These are phyloP conservation scores for Oryza meridionalis DNA, from an alignment of 176 grass and related monocot species.

Conservation along the genomic window DNA sequence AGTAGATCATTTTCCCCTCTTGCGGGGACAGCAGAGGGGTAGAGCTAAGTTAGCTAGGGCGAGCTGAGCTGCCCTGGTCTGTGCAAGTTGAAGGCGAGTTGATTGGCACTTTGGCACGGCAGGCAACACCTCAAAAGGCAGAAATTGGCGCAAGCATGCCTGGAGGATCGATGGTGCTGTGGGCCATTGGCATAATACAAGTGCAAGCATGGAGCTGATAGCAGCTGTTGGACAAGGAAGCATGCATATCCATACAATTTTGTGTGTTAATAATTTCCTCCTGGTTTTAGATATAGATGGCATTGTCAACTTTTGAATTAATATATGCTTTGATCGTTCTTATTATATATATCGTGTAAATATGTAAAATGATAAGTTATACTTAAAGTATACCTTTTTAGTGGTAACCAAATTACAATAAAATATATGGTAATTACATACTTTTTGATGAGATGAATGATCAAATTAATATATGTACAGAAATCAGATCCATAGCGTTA, in stretches of 20 bases:
- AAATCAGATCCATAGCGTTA: too few relatives aligned
- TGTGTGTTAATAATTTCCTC: not conserved
- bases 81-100: constrained; percentile 33
- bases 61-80: not conserved
- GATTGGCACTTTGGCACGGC: constrained; percentile 40
- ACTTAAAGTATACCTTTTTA: too few relatives aligned
- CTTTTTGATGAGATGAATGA: too few relatives aligned
- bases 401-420: too few relatives aligned
- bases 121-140: constrained; percentile 45
- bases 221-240: not conserved
- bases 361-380: too few relatives aligned
- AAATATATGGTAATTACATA: too few relatives aligned
- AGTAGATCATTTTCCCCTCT: not conserved
- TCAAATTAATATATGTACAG: too few relatives aligned
- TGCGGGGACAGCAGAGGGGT: not conserved
- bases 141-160: constrained; percentile 37
- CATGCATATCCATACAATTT: not conserved
- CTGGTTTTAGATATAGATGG: too few relatives aligned
- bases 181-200: constrained; percentile 19
- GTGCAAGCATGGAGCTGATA: not conserved
- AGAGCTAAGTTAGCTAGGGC: not conserved
- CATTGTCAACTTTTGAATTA: too few relatives aligned
- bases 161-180: not conserved
- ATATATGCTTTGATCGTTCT: too few relatives aligned
- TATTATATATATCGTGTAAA: too few relatives aligned